Evolutionary conservation across 192 early-diverging fungal genomes (phyloP).

Genomic region (Podila epigama): DNA sequence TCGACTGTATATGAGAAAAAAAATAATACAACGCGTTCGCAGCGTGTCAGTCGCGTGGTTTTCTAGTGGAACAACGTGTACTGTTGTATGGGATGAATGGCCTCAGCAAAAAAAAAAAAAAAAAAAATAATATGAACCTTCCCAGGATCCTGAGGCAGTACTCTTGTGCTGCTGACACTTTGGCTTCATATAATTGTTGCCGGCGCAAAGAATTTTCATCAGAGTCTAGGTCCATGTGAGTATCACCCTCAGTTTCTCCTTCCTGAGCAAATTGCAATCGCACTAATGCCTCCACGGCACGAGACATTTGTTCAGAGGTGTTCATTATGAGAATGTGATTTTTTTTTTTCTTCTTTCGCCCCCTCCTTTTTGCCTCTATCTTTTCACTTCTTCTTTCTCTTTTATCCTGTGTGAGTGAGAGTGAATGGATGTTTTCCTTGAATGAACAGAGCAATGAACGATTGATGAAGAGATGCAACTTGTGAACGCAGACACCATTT

Average conservation of each 20-base stretch:
- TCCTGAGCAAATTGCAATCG: conserved; percentile 11
- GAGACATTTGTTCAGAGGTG: conserved; percentile 26
- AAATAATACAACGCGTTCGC: no score
- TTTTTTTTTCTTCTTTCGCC: not conserved
- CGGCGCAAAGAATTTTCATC: not conserved
- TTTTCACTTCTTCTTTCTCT: not conserved
- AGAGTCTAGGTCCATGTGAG: conserved; percentile 9
- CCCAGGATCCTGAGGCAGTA: conserved; percentile 41
- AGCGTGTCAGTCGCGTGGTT: no score
- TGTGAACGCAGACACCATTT: not conserved
- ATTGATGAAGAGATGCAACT: not conserved
- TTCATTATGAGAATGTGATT: conserved; percentile 17
- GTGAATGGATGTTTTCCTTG: not conserved
- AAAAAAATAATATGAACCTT: conserved; percentile 34
- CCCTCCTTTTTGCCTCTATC: not conserved
- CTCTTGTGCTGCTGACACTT: conserved; percentile 27
- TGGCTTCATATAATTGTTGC: conserved; percentile 2
- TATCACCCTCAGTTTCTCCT: conserved; percentile 1
- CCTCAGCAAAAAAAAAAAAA: conserved; percentile 62
- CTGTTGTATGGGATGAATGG: no score
- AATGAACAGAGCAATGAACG: not conserved
- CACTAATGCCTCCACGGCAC: conserved; percentile 30
- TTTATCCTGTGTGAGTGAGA: not conserved
- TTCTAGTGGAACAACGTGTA: no score
- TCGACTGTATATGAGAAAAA: no score